A percentile compares a stretch with the other conserved stretches of the same genome.
Conservation (phyloP, 2,329 filamentous ascomycete species). For the Paraconiothyrium brasiliense region DNA sequence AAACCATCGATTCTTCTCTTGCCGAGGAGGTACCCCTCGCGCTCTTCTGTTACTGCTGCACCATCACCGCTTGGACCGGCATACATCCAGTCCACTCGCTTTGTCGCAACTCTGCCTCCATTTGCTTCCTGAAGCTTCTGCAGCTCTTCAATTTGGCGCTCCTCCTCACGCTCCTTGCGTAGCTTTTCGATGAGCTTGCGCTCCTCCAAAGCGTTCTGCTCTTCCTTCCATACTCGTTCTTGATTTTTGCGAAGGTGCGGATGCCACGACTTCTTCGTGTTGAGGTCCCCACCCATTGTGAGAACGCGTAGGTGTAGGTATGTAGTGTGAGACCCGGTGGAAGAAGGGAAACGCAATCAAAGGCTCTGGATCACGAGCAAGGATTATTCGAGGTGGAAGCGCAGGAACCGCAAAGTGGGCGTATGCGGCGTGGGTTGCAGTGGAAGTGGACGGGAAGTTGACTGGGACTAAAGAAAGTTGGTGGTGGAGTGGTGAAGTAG, state of each 20-base stretch:
- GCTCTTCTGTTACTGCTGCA: slow-evolving; percentile 76
- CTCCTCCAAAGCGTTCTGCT: slow-evolving; percentile 91
- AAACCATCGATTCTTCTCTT: slow-evolving; percentile 92
- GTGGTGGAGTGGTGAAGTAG: not conserved
- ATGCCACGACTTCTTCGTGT: slow-evolving; percentile 83
- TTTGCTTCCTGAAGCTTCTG: slow-evolving; percentile 88
- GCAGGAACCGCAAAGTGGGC: too few species aligned
- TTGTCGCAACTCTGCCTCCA: slow-evolving; percentile 79
- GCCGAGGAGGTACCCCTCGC: slow-evolving; percentile 90
- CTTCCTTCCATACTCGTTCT: slow-evolving; percentile 87
- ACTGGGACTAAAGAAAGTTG: not conserved
- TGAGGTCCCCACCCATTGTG: slow-evolving; percentile 58
- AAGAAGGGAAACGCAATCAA: too few species aligned
- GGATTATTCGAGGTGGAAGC: too few species aligned
- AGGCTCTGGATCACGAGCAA: too few species aligned
- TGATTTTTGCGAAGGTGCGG: slow-evolving; percentile 91
- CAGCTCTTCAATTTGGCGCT: slow-evolving; percentile 90
- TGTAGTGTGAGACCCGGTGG: too few species aligned
- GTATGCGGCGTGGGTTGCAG: not conserved
- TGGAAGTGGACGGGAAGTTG: not conserved
- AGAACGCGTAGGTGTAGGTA: not conserved
- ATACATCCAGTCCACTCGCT: slow-evolving; percentile 99
- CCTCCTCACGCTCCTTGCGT: slow-evolving; percentile 91
- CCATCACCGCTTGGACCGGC: slow-evolving; percentile 82
- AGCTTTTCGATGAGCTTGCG: slow-evolving; percentile 93